Evolutionary conservation across 495 filamentous ascomycete genomes (phyloP).

Genomic region (Choiromyces venosus): DNA sequence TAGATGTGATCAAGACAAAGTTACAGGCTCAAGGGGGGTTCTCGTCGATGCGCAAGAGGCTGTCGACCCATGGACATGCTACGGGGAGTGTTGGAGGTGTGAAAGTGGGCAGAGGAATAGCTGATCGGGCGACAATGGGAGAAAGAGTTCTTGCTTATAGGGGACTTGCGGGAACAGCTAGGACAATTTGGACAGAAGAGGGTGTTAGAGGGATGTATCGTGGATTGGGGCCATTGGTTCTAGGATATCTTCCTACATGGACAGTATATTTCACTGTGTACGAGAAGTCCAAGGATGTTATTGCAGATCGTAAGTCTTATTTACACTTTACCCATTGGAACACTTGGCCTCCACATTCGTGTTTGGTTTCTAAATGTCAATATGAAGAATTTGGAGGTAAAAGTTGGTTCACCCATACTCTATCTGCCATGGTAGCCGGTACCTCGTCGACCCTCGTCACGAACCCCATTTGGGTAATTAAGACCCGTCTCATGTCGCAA

Average conservation of each 20-base stretch:
- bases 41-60: slow-evolving; percentile 40
- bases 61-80: slow-evolving; percentile 5
- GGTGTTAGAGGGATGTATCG: slow-evolving; percentile 87
- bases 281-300: slow-evolving; percentile 72
- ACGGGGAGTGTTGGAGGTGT: background rate
- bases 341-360: background rate
- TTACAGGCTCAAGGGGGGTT: slow-evolving; percentile 90
- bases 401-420: slow-evolving; percentile 57
- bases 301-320: slow-evolving; percentile 41
- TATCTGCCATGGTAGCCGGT: slow-evolving; percentile 82
- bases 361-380: background rate
- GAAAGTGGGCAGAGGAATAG: slow-evolving; percentile 46
- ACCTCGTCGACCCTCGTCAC: slow-evolving; percentile 88
- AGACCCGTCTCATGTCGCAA: slow-evolving; percentile 95
- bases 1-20: slow-evolving; percentile 99
- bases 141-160: slow-evolving; percentile 55
- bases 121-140: slow-evolving; percentile 44
- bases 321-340: background rate
- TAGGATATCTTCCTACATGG: slow-evolving; percentile 97
- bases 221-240: slow-evolving; percentile 84
- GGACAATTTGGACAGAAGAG: slow-evolving; percentile 77
- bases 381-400: slow-evolving; percentile 25
- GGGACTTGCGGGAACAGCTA: slow-evolving; percentile 80
- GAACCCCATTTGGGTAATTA: slow-evolving; percentile 99
- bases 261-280: slow-evolving; percentile 96